phyloP scores from a whole-genome alignment of 768 basidiomycete species.

The Mycena sanguinolenta region DNA sequence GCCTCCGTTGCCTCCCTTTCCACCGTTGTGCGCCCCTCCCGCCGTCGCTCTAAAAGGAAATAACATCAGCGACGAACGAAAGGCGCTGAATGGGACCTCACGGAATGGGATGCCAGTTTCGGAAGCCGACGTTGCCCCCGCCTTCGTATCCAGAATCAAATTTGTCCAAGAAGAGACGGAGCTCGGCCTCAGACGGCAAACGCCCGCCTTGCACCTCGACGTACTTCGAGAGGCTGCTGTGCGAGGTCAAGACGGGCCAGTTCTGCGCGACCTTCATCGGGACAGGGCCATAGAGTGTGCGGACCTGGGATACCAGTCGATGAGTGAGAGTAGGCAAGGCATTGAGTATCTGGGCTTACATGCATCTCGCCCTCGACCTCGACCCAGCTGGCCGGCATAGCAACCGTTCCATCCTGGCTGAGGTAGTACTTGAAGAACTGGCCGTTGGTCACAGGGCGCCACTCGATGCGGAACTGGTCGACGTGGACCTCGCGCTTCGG shows the following conservation, averaged over 20 bases:
- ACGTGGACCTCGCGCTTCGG: conserved; percentile 75
- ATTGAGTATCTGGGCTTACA: conserved; percentile 53
- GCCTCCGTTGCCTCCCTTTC: conserved; percentile 89
- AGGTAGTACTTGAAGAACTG: conserved; percentile 82
- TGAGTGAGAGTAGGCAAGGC: background rate
- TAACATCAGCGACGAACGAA: conserved; percentile 4
- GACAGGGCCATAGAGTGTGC: conserved; percentile 90
- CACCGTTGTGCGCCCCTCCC: conserved; percentile 62
- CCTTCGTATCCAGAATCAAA: conserved; percentile 82
- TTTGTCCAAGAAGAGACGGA: conserved; percentile 82
- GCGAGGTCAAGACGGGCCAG: conserved; percentile 91
- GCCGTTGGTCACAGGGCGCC: conserved; percentile 90
- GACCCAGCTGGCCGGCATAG: conserved; percentile 84
- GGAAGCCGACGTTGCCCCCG: conserved; percentile 87
- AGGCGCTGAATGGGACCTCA: conserved; percentile 55
- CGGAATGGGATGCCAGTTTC: conserved; percentile 96
- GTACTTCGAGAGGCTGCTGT: conserved; percentile 82
- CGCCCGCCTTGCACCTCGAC: conserved; percentile 92
- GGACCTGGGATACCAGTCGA: conserved; percentile 60
- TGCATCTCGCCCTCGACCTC: conserved; percentile 61
- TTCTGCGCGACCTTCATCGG: conserved; percentile 79
- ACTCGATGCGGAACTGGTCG: conserved; percentile 79
- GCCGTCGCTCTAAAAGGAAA: conserved; percentile 69
- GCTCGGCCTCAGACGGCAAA: conserved; percentile 91
- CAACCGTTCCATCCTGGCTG: conserved; percentile 56